Evolutionary conservation across 73 alveolate species (phyloP), one percentile per base, ranked within the genome.

Genomic region (Paramecium primaurelia): DNA sequence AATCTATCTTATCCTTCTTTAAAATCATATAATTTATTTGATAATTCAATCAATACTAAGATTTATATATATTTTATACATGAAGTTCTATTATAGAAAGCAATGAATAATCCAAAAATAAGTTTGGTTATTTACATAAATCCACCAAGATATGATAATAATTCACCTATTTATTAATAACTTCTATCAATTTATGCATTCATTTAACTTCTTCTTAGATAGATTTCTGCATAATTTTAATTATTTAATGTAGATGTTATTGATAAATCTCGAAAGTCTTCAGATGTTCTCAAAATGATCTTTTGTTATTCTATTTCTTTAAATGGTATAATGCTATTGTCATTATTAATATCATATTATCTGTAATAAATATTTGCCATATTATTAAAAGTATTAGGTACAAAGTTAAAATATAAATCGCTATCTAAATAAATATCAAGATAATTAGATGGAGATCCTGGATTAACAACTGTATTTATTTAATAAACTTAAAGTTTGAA

Each of bases 251-350:
- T 25, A 16, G 37, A 3, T 30, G 60, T 38, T 18, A 38, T 0
- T 75, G 88, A 38, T 25, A 75, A 12, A 75, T 75, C 88, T 75
- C 88, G 25, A 75, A 38, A 75, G 59, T 75, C 88, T 25, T 42
- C 60, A 9, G 68, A 38, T 5, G 58, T 42, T 38, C 88, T 36
- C 1, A 75, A 14, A 18, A 75, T 30, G 14, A 75, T 38, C 18
- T 75, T 38, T 75, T 75, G 11, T 10, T 37, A 4, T n/a, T 36
- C 34, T 36, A 75, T 18, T 14, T 75, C 88, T 11, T 75, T 11
- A 38, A 38, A 75, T 3, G 88, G 88, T 3, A 38, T 9, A 5
- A 75, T 36, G 10, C 88, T 75, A 18, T 75, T 26, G 37, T 75
- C 88, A 38, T 36, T 75, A n/a, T 36, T 36, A 36, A 75, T 75